Base-by-base conservation (phyloP, 257 asterid species). In the Solanum sejunctum region DNA sequence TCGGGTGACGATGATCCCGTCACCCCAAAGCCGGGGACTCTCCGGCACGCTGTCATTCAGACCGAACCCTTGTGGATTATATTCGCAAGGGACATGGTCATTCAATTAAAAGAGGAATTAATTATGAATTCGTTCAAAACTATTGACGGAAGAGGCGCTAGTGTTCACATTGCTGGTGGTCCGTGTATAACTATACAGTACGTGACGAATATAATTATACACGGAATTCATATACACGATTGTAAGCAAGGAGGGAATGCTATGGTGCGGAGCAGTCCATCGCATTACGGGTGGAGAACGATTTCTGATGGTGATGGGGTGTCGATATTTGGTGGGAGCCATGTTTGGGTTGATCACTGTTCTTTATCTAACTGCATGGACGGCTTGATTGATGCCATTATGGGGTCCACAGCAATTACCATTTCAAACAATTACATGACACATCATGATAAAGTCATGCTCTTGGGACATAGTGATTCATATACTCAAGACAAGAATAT, bases 71-170 rank as follows among this genome's bases (percentile, higher is more conserved):
- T 93, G 58, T 94, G 98, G 98, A 94, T 94, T 21, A 93, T 91
- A 18, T 94, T 94, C 28, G 93, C 91, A 0, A 88, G 97, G 2
- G 98, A 94, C 73, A 94, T 94, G 98, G 96, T 93, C 1, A 93
- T 94, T 2, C 89, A 91, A 51, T 83, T 94, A 86, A 94, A 94
- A 57, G 97, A 93, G 51, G 98, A 94, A 36, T 72, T 94, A 86
- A 94, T 94, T 18, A 93, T 94, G 97, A 94, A 94, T 90, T 94
- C 98, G 1, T 93, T 92, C 73, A 94, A 94, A 92, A 94, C 98
- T 0, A 88, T 94, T 10, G 98, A 94, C 49, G 98, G 98, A 0
- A 87, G 98, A 52, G 98, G 98, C 0, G 95, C 95, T 0, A 92
- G 94, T 43, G 98, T 94, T 39, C 98, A 94, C 84, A 93, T 93